Base-by-base conservation (phyloP, 495 filamentous ascomycete species). In the Penicillium odoratum region DNA sequence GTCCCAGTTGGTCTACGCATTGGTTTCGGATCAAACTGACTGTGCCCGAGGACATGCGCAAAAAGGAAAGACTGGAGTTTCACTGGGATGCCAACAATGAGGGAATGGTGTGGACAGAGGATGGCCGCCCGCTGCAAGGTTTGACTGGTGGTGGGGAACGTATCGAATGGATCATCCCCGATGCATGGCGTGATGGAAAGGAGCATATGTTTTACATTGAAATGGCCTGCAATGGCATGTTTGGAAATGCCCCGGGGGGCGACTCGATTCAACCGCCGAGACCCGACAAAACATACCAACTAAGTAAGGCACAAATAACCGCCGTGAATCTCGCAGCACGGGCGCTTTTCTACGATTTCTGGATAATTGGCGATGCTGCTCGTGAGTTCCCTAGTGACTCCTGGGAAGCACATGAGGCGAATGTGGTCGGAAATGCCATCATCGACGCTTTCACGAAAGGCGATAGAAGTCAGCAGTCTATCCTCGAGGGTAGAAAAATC, bases 211-310 rank as follows among this genome's bases (percentile, higher is more conserved):
- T 98, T 59, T 98, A 96, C 70, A 85, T 98, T 58, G 94, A 98
- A 75, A 96, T 98, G 90, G 94, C 94, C 13, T 98, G 94, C 72
- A 98, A 98, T 73, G 85, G 86, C 63, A 98, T 98, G 93, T 97
- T 98, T 74, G 94, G 94, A 51, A 97, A 96, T 73, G 88, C 91
- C 0, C 78, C 86, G 3, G 89, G 87, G 21, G 92, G 90, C 11
- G 93, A 96, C 68, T 84, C 77, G 6, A 97, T 96, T 55, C 91
- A 96, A 67, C 93, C 94, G 7, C 94, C 94, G 1, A 79, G 86
- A 48, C 90, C 91, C 16, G 84, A 97, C 73, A 88, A 80, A 64
- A 89, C 86, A 63, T 98, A 87, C 69, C 80, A 83, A 46, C 78
- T 98, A 50, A 73, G 75, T 44, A 87, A 79, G 45, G 93, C 94